Conservation (phyloP, 306 rosid species). For the Lathyrus aphaca region DNA sequence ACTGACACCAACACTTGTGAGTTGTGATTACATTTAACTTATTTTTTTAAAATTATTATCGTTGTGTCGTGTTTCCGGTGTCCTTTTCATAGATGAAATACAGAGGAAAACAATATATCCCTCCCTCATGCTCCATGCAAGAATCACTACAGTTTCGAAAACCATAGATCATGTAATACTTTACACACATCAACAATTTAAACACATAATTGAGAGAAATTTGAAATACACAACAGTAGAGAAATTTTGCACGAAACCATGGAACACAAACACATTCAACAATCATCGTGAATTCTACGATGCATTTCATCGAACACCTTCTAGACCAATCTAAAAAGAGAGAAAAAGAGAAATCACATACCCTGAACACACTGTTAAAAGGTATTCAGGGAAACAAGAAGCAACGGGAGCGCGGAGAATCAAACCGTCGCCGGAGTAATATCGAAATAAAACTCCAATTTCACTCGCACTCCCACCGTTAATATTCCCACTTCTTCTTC, state of each 20-base stretch:
- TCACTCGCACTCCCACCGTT: conserved; percentile 55
- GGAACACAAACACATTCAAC: neutral
- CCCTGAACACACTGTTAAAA: conserved; percentile 84
- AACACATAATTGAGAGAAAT: too few relatives aligned
- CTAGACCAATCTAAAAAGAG: neutral
- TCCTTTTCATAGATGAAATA: neutral
- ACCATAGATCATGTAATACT: conserved; percentile 30
- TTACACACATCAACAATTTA: too few relatives aligned
- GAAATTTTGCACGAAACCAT: neutral
- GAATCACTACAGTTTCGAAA: conserved; percentile 37
- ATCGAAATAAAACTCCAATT: conserved; percentile 52
- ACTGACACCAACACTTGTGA: too few relatives aligned
- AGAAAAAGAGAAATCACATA: neutral
- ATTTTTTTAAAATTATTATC: too few relatives aligned
- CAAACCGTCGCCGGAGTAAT: conserved; percentile 54
- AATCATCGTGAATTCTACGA: conserved; percentile 20
- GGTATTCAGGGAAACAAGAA: conserved; percentile 89
- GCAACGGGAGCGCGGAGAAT: conserved; percentile 83
- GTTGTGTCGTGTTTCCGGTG: too few relatives aligned
- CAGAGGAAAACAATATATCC: conserved; percentile 33
- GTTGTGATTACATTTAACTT: too few relatives aligned
- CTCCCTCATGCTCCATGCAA: conserved; percentile 40
- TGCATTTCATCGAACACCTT: neutral
- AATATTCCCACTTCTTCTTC: conserved; percentile 31
- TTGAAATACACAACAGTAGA: neutral